Base-by-base conservation (phyloP, 225 moss, liverwort and hornwort genomes). In the Takakia lepidozioides region DNA sequence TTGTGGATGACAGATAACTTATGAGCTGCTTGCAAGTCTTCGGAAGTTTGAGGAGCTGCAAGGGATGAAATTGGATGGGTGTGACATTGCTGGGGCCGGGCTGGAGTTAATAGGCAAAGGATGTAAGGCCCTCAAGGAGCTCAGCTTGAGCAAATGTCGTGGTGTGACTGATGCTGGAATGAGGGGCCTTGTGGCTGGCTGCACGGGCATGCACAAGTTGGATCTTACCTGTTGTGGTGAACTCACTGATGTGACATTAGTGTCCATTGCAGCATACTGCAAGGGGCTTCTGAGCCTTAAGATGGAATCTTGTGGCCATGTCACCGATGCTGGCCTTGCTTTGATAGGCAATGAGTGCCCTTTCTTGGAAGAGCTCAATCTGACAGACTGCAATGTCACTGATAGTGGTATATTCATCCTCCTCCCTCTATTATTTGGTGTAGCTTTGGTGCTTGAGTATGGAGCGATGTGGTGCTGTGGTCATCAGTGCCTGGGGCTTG, bases 181-280 rank as follows among this genome's bases (percentile, higher is more conserved):
- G n/a, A 55, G 60, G 46, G 81, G 69, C 19, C 46, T 85, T 27
- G 83, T 75, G 25, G 56, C 65, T 27, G 60, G 72, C 11, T 88
- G 92, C 67, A 20, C 63, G 34, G 66, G 72, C 54, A 54, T 92
- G 56, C 80, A 78, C 45, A 83, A 68, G 56, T 63, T 92, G 37
- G 82, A 88, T 54, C 66, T 92, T 18, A 92, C 92, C 25, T 92
- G 92, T 58, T 92, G 88, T 63, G 72, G 80, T 2, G 87, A 92
- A 23, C 63, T 92, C 32, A 87, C 92, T 4, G 84, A 83, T 60
- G 8, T 27, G 36, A 48, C 82, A 25, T 19, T 92, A 49, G 61
- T 76, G 37, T 71, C 85, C 27, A 69, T 92, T 37, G 55, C 80
- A 19, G 43, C 56, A 10, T 69, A 74, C 16, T 88, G 92, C 68